Conservation (phyloP, 2,329 filamentous ascomycete genomes). For the Celoporthe dispersa region DNA sequence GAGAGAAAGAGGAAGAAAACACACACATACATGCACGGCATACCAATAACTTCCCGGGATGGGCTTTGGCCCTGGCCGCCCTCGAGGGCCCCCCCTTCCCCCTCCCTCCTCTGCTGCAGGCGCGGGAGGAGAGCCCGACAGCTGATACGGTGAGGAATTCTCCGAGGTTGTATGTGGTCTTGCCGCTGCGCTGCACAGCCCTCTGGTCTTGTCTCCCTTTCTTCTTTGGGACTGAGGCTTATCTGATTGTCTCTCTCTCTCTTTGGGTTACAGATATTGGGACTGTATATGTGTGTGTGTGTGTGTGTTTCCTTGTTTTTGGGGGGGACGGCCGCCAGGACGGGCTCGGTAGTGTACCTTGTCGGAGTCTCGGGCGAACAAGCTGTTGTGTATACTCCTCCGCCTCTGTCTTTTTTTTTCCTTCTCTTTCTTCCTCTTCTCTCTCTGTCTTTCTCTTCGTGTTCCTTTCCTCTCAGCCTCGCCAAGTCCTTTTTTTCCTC, state of each 20-base stretch:
- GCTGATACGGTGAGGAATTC: not conserved
- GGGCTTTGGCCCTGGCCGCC: not conserved
- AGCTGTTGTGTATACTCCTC: too few species aligned
- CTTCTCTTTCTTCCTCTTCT: not conserved
- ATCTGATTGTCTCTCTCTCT: not conserved
- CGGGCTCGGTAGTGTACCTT: not conserved
- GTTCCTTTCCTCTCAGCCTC: not conserved
- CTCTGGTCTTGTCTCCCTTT: too few species aligned
- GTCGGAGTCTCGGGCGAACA: not conserved
- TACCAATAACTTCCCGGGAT: too few species aligned
- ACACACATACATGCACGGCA: not conserved
- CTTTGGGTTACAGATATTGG: not conserved
- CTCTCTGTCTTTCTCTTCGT: not conserved
- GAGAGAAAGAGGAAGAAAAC: not conserved
- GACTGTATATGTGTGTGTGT: not conserved
- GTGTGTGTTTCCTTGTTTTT: not conserved
- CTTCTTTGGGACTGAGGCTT: too few species aligned
- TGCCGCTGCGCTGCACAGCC: not conserved
- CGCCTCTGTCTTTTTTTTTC: not conserved
- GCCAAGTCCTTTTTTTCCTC: too few species aligned
- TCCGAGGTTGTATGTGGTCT: not conserved
- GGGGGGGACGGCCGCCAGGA: not conserved
- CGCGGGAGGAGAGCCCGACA: not conserved
- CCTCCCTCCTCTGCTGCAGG: not conserved
- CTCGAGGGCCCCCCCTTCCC: not conserved